Conservation (phyloP, 164 flowering plant species). For the Liquidambar formosana region DNA sequence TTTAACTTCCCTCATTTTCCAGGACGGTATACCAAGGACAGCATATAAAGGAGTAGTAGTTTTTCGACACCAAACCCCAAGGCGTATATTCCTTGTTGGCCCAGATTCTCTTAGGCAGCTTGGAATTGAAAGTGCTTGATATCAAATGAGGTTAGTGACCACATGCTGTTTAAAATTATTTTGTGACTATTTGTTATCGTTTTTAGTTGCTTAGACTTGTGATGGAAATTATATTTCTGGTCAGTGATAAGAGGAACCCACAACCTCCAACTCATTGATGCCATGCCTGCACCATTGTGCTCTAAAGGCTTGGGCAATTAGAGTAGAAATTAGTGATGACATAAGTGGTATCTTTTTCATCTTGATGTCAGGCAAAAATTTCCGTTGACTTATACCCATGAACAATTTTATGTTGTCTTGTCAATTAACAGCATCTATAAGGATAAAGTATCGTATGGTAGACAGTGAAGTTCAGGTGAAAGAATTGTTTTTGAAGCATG, state of each 20-base stretch:
- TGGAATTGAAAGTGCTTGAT: constrained; percentile 52
- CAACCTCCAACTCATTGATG: too few relatives aligned
- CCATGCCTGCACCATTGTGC: too few relatives aligned
- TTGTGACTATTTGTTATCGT: too few relatives aligned
- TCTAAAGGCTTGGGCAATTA: too few relatives aligned
- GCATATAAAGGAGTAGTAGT: constrained; percentile 93
- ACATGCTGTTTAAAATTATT: too few relatives aligned
- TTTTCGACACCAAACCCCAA: constrained; percentile 63
- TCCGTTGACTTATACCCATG: background rate
- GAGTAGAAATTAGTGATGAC: too few relatives aligned
- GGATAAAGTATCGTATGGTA: background rate
- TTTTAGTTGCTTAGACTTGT: background rate
- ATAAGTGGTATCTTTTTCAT: too few relatives aligned
- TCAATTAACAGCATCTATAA: background rate
- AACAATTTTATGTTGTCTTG: too few relatives aligned
- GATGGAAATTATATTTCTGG: too few relatives aligned
- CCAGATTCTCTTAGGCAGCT: constrained; percentile 77
- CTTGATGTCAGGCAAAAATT: too few relatives aligned
- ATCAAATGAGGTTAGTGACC: constrained; percentile 15
- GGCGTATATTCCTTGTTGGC: constrained; percentile 82
- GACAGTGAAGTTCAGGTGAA: background rate
- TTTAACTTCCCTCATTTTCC: constrained; percentile 6
- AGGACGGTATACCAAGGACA: constrained; percentile 96
- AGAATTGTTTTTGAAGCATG: background rate
- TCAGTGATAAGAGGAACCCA: too few relatives aligned